phyloP scores from a whole-genome alignment of 352 stramenopile species.

The Pseudoperonospora humuli region DNA sequence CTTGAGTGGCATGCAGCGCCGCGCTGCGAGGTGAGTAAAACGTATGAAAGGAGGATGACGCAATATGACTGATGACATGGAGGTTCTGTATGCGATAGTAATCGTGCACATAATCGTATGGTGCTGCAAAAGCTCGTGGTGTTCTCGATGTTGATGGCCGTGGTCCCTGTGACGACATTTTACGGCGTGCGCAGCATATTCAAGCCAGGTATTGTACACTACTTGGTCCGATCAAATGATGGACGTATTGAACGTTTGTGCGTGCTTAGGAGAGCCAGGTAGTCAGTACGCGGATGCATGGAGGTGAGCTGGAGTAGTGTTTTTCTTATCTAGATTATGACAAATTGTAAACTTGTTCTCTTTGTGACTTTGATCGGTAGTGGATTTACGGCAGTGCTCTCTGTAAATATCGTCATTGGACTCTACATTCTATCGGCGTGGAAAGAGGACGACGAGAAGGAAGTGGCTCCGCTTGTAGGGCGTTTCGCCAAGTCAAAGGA shows the following conservation, averaged over 20 bases:
- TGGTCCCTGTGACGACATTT: conserved; percentile 54
- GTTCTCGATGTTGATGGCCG: conserved; percentile 68
- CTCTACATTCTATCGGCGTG: conserved; percentile 72
- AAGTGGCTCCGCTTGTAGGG: conserved; percentile 43
- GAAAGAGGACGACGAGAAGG: conserved; percentile 48
- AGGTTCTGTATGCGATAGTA: conserved; percentile 25
- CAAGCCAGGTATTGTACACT: conserved; percentile 18
- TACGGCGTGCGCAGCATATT: conserved; percentile 50
- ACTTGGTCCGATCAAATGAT: background rate
- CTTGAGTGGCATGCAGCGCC: conserved; percentile 40
- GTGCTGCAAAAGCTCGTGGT: conserved; percentile 64
- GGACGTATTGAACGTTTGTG: background rate
- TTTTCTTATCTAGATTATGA: background rate
- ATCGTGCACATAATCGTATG: conserved; percentile 62
- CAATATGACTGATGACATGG: background rate
- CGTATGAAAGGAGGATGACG: background rate
- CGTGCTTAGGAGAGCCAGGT: conserved; percentile 16
- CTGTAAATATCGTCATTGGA: conserved; percentile 72
- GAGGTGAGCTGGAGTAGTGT: conserved; percentile 24
- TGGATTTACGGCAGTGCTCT: conserved; percentile 58
- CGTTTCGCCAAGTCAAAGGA: conserved; percentile 49
- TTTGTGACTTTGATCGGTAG: conserved; percentile 19
- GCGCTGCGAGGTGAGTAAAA: conserved; percentile 27
- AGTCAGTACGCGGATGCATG: conserved; percentile 54
- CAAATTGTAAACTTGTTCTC: background rate